Conservation (phyloP, 495 filamentous ascomycete genomes). For the Xylaria nigripes region DNA sequence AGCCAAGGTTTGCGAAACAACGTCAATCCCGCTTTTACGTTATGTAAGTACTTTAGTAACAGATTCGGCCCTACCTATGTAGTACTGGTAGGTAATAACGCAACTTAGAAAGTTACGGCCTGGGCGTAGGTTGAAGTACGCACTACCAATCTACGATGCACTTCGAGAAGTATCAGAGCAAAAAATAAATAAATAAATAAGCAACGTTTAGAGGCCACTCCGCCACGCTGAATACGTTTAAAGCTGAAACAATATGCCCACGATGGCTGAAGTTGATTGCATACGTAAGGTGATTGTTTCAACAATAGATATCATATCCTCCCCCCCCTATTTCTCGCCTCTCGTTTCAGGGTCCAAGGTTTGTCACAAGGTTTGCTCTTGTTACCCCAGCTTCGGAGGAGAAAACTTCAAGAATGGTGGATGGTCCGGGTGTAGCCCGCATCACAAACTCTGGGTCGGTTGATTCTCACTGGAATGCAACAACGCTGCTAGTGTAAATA, state of each 20-base stretch:
- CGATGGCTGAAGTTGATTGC: neutral
- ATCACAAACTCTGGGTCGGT: slow-evolving; percentile 2
- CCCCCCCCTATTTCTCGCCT: neutral
- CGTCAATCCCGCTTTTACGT: too few relatives aligned
- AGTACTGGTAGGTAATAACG: too few relatives aligned
- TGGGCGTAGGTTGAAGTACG: too few relatives aligned
- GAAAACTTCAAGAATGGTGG: neutral
- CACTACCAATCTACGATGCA: too few relatives aligned
- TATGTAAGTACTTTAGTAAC: too few relatives aligned
- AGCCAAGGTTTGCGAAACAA: too few relatives aligned
- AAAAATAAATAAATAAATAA: too few relatives aligned
- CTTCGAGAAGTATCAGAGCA: too few relatives aligned
- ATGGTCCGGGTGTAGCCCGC: neutral
- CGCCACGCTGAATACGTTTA: too few relatives aligned
- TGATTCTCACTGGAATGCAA: slow-evolving; percentile 5
- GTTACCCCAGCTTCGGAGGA: slow-evolving; percentile 1
- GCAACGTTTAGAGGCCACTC: too few relatives aligned
- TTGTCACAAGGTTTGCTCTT: slow-evolving; percentile 5
- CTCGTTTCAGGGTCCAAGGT: neutral
- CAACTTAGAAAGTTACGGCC: too few relatives aligned
- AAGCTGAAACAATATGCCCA: neutral
- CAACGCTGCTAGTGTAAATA: neutral
- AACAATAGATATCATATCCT: neutral
- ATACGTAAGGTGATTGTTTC: neutral
- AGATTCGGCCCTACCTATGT: too few relatives aligned